A percentile compares a stretch with the other conserved stretches of the same genome.
Evolutionary conservation across 2,329 filamentous ascomycete genomes (phyloP).

Genomic region (Fusarium albosuccineum): DNA sequence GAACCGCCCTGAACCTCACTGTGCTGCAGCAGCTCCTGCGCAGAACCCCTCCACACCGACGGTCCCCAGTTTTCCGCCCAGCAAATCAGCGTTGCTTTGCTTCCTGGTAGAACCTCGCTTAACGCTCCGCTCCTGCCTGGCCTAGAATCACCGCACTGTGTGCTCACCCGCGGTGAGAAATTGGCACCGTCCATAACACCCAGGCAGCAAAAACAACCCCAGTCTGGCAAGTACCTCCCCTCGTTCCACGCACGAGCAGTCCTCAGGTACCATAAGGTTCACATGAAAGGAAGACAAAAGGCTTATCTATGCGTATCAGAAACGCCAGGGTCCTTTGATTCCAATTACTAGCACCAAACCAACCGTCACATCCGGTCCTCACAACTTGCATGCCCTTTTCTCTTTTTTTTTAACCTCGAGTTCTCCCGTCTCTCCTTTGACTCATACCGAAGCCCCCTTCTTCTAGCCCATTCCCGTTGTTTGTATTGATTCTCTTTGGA

Average conservation of each 20-base stretch:
- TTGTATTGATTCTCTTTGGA: slow-evolving; percentile 39
- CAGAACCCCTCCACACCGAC: slow-evolving; percentile 31
- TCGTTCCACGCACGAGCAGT: slow-evolving; percentile 3
- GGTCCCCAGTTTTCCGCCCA: slow-evolving; percentile 8
- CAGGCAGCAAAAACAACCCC: slow-evolving; percentile 8
- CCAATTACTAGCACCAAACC: slow-evolving; percentile 9
- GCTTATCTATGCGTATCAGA: slow-evolving; percentile 10
- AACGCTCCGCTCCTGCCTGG: slow-evolving; percentile 16
- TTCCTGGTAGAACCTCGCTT: slow-evolving; percentile 33
- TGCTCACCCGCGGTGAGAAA: slow-evolving; percentile 30
- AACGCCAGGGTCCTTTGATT: slow-evolving; percentile 14
- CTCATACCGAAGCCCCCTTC: slow-evolving; percentile 20
- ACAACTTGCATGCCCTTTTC: slow-evolving; percentile 12
- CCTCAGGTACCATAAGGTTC: slow-evolving; percentile 18
- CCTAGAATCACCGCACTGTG: slow-evolving; percentile 20
- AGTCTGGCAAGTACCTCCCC: slow-evolving; percentile 20
- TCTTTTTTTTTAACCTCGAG: slow-evolving; percentile 25
- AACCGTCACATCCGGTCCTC: slow-evolving; percentile 8
- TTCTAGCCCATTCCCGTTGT: slow-evolving; percentile 36
- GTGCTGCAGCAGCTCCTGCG: slow-evolving; percentile 5
- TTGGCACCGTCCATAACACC: slow-evolving; percentile 33
- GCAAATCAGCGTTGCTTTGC: slow-evolving; percentile 3
- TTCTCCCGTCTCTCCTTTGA: slow-evolving; percentile 25
- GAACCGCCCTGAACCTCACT: slow-evolving; percentile 8
- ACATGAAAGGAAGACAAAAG: slow-evolving; percentile 30